Conservation (phyloP, 2,329 filamentous ascomycete species). For the Lasiodiplodia sp. region DNA sequence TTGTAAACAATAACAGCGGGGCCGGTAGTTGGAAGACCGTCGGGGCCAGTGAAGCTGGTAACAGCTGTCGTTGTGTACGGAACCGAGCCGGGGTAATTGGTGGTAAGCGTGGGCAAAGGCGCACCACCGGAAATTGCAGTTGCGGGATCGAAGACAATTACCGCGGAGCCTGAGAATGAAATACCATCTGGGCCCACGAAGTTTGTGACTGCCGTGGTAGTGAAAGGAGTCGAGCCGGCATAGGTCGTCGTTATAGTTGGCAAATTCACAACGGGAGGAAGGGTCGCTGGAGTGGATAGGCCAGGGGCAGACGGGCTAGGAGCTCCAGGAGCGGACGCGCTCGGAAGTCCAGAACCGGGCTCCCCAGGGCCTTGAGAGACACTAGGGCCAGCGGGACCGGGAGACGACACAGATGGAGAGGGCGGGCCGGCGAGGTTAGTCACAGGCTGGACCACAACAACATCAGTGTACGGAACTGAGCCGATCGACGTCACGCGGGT, state of each 20-base stretch:
- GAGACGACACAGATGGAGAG: background rate
- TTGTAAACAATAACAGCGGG: background rate
- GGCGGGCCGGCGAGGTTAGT: background rate
- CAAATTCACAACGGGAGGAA: background rate
- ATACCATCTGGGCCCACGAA: background rate
- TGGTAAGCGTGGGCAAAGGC: background rate
- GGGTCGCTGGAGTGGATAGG: too few relatives aligned
- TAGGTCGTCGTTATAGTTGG: background rate
- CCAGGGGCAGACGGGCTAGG: too few relatives aligned
- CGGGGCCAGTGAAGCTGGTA: background rate
- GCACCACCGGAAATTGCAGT: background rate
- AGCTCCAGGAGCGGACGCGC: too few relatives aligned
- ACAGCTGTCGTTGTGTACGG: background rate
- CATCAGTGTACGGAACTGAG: background rate
- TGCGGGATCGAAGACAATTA: background rate
- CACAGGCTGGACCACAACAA: background rate
- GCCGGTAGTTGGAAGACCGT: background rate
- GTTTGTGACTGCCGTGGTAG: background rate
- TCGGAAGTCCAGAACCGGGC: too few relatives aligned
- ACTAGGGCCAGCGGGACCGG: background rate
- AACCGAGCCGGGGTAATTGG: background rate
- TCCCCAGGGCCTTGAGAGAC: background rate
- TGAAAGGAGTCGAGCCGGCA: background rate
- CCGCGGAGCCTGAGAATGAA: background rate
- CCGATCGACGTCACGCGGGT: constrained; percentile 4